Conservation (phyloP, 768 basidiomycete genomes). For the Pilatotrama ljubarskyi region DNA sequence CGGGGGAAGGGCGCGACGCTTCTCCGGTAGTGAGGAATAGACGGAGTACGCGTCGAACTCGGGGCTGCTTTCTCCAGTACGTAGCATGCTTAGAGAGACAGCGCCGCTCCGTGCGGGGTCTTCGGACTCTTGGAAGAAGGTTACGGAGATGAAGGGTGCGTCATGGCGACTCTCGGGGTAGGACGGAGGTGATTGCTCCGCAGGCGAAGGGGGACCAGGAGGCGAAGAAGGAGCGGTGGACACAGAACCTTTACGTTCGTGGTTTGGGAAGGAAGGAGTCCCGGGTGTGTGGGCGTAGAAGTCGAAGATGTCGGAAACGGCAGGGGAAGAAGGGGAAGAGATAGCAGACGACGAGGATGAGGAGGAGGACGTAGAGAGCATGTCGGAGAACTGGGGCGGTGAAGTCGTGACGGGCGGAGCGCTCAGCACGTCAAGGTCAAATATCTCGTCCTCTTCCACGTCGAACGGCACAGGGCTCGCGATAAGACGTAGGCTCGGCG, state of each 20-base stretch:
- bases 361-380: background rate
- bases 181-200: background rate
- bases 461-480: constrained; percentile 27
- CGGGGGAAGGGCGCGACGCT: background rate
- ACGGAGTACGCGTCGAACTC: constrained; percentile 4
- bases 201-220: constrained; percentile 1
- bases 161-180: constrained; percentile 4
- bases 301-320: constrained; percentile 19
- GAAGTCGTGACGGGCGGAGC: background rate
- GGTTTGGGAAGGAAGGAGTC: constrained; percentile 4
- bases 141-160: constrained; percentile 16
- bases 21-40: background rate
- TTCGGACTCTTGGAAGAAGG: constrained; percentile 12
- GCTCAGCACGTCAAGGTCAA: constrained; percentile 7
- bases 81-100: background rate
- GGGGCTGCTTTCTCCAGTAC: background rate
- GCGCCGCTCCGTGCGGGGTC: background rate
- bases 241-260: constrained; percentile 2
- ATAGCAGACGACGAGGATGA: background rate
- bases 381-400: constrained; percentile 5
- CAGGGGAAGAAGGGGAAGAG: constrained; percentile 12
- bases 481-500: constrained; percentile 1
- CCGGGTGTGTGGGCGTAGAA: constrained; percentile 12
- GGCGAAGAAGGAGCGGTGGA: constrained; percentile 17
- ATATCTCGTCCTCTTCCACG: constrained; percentile 25